Percentiles rank a stretch among this genome's conserved stretches.
Conservation (phyloP, 2,329 filamentous ascomycete species). For the Calonectria crousiana region DNA sequence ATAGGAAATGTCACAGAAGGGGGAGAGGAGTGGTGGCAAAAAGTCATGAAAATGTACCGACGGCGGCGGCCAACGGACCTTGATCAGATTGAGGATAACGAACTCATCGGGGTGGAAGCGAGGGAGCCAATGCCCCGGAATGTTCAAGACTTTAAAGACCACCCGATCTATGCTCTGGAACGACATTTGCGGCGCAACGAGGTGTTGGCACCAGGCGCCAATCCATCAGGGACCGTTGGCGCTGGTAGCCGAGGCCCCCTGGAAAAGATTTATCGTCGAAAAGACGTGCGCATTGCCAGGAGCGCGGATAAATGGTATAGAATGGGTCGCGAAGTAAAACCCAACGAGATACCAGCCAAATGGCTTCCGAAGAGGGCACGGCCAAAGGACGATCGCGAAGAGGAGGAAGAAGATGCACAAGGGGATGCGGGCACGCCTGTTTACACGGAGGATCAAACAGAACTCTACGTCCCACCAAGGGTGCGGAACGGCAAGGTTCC, state of each 20-base stretch:
- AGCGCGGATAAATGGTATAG: conserved; percentile 94
- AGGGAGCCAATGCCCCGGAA: conserved; percentile 88
- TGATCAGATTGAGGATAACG: conserved; percentile 86
- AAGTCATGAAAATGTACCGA: conserved; percentile 62
- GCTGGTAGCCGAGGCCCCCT: conserved; percentile 72
- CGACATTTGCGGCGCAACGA: conserved; percentile 87
- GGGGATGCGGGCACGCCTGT: conserved; percentile 64
- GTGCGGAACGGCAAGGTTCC: conserved; percentile 82
- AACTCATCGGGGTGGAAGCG: conserved; percentile 77
- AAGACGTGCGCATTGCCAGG: conserved; percentile 82
- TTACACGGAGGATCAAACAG: conserved; percentile 74
- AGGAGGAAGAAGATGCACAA: conserved; percentile 45
- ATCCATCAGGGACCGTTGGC: conserved; percentile 81
- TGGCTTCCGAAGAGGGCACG: conserved; percentile 68
- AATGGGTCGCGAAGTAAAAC: conserved; percentile 81
- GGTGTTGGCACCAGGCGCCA: conserved; percentile 78
- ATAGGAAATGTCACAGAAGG: conserved; percentile 72
- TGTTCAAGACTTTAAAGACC: conserved; percentile 87
- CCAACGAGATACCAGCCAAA: conserved; percentile 86
- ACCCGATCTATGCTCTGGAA: conserved; percentile 86
- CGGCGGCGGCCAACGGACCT: conserved; percentile 66
- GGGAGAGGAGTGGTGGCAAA: conserved; percentile 66
- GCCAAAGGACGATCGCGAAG: conserved; percentile 41
- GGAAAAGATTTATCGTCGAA: conserved; percentile 85
- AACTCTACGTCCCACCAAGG: conserved; percentile 80